Base-by-base conservation (phyloP, 345 rosid genomes). In the Turritis glabra region DNA sequence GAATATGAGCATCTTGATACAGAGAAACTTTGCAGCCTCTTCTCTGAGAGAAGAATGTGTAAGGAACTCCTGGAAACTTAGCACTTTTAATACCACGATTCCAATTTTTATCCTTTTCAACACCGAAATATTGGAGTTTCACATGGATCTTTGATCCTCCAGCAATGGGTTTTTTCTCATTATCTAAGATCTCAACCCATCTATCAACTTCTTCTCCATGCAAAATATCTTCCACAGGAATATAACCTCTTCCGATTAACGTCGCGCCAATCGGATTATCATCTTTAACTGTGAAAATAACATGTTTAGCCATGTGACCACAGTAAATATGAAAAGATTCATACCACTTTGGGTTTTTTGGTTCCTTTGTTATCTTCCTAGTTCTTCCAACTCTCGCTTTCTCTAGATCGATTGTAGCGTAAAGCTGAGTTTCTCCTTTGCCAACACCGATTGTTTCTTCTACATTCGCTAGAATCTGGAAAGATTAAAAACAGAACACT, bases 311-410 rank as follows among this genome's bases (percentile, higher is more conserved):
- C 82, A 76, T 51, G 82, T 95, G 99, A 60, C 90, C 97, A 77
- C 98, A 86, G 82, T 95, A 95, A 37, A 95, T 86, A 77, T 92
- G 98, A 69, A 95, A 95, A 13, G 97, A 95, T 65, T 95, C 99
- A 4, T 80, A 58, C 99, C 99, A 95, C 58, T 81, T 83, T 17
- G 98, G 99, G 44, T 80, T 89, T 15, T 67, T 44, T 23, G 77
- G 76, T 53, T 87, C 93, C 5, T 92, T 86, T 77, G 77, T 85
- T 14, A 95, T 59, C 38, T 69, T 81, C 63, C 97, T 85, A 3
- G 99, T 95, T 70, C 96, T 84, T 81, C 99, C 99, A 72, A 89
- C 97, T 79, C 99, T 86, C 46, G 98, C 97, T 85, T 78, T 90
- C 76, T 88, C 97, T 30, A 95, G 82, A 81, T 95, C 99, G 18